Percentiles rank a stretch among this genome's conserved stretches.
Evolutionary conservation across 2,329 filamentous ascomycete species (phyloP).

Genomic region (Hypocreales sp.): DNA sequence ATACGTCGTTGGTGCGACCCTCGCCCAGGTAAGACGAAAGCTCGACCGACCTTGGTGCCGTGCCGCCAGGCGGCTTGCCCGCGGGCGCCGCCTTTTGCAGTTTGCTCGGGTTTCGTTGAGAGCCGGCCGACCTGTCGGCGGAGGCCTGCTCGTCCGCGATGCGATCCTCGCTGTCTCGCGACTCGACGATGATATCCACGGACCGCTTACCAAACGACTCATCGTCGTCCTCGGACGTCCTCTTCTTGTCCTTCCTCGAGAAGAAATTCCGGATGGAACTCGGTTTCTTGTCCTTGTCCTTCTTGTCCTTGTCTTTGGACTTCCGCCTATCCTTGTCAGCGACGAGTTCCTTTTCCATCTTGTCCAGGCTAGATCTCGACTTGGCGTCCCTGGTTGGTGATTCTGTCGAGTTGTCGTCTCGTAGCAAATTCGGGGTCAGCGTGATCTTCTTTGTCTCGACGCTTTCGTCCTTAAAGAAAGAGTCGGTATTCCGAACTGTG

Average conservation of each 20-base stretch:
- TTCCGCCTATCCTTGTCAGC: conserved; percentile 63
- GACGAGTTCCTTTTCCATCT: conserved; percentile 35
- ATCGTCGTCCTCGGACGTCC: conserved; percentile 39
- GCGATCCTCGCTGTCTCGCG: conserved; percentile 27
- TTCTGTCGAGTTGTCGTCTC: conserved; percentile 51
- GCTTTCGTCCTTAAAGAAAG: conserved; percentile 93
- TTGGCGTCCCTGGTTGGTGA: conserved; percentile 30
- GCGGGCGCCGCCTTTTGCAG: conserved; percentile 49
- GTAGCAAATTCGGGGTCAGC: conserved; percentile 78
- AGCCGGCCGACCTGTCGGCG: conserved; percentile 23
- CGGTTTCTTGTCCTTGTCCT: conserved; percentile 54
- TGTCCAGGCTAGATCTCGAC: conserved; percentile 58
- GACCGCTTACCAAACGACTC: conserved; percentile 47
- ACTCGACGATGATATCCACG: conserved; percentile 34
- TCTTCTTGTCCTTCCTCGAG: conserved; percentile 47
- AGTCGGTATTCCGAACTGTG: conserved; percentile 80
- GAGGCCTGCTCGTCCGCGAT: conserved; percentile 26
- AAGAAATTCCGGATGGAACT: conserved; percentile 45
- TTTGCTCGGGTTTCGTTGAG: conserved; percentile 48
- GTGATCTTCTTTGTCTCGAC: conserved; percentile 96
- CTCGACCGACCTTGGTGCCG: conserved; percentile 19
- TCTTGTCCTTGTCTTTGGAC: conserved; percentile 56
- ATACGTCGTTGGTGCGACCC: conserved; percentile 32
- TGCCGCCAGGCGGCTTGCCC: conserved; percentile 18
- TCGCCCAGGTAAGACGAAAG: conserved; percentile 27